These are phyloP conservation scores for Botrytis byssoidea DNA, from an alignment of 2,329 filamentous ascomycete species.

Conservation along the genomic window DNA sequence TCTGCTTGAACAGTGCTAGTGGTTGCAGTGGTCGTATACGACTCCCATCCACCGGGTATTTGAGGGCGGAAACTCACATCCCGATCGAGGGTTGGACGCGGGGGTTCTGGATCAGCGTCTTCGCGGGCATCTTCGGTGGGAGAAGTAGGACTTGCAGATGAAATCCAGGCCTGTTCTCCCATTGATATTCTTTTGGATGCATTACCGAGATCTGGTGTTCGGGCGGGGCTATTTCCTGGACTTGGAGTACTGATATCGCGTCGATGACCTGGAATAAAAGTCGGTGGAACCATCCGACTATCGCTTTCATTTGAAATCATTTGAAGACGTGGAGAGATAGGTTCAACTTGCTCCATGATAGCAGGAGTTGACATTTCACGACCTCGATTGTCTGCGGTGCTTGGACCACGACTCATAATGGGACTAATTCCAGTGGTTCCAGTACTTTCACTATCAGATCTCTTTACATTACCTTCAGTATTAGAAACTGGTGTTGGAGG, in stretches of 20 bases:
- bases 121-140: constrained; percentile 6
- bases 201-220: constrained; percentile 51
- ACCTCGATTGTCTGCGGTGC: constrained; percentile 39
- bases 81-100: constrained; percentile 30
- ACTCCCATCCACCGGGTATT: constrained; percentile 38
- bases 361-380: constrained; percentile 48
- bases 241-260: constrained; percentile 58
- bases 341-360: constrained; percentile 52
- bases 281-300: constrained; percentile 30
- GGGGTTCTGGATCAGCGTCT: constrained; percentile 15
- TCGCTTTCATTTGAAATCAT: constrained; percentile 19
- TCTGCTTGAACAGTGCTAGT: constrained; percentile 24
- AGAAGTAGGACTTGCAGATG: constrained; percentile 16
- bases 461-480: constrained; percentile 48
- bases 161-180: constrained; percentile 46
- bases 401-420: constrained; percentile 58
- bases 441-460: constrained; percentile 63
- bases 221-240: constrained; percentile 59
- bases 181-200: constrained; percentile 42
- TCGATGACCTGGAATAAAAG: constrained; percentile 53
- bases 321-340: constrained; percentile 26
- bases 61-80: constrained; percentile 36
- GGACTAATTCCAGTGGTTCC: constrained; percentile 53
- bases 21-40: constrained; percentile 33
- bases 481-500: constrained; percentile 52